Percentiles rank a stretch among this genome's conserved stretches.
Evolutionary conservation across 306 rosid species (phyloP).

Genomic region (Gleditsia sinensis): DNA sequence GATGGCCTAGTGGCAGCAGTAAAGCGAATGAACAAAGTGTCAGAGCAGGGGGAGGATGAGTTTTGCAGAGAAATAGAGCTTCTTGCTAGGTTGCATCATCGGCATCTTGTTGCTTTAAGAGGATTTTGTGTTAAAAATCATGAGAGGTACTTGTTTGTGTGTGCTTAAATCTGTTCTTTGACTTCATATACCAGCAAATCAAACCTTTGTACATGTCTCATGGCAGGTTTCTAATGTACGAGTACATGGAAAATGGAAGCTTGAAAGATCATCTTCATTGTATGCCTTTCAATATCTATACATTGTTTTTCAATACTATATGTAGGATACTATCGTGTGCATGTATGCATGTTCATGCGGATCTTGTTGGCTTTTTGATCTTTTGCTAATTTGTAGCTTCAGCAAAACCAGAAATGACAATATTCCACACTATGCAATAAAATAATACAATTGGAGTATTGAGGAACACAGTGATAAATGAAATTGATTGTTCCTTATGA

Average conservation of each 20-base stretch:
- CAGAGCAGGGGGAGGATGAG: slow-evolving; percentile 89
- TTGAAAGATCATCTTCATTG: slow-evolving; percentile 97
- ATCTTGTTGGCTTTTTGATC: too few species aligned
- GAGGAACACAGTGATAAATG: slow-evolving; percentile 7
- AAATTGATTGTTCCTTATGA: slow-evolving; percentile 20
- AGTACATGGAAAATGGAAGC: slow-evolving; percentile 98
- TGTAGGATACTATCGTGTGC: slow-evolving; percentile 18
- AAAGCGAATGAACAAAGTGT: slow-evolving; percentile 80
- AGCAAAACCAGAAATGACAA: too few species aligned
- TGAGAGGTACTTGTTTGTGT: slow-evolving; percentile 65
- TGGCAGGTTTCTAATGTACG: slow-evolving; percentile 92
- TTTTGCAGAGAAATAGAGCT: slow-evolving; percentile 91
- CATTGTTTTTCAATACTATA: slow-evolving; percentile 9
- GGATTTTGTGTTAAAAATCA: slow-evolving; percentile 80
- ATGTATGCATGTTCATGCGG: too few species aligned
- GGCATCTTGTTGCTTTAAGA: slow-evolving; percentile 89
- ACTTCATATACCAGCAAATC: slow-evolving; percentile 26
- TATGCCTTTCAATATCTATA: slow-evolving; percentile 56
- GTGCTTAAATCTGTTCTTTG: slow-evolving; percentile 35
- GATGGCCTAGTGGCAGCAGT: slow-evolving; percentile 80
- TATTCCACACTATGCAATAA: neutral
- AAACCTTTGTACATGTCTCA: slow-evolving; percentile 36
- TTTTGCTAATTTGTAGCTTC: too few species aligned
- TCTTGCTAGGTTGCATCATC: slow-evolving; percentile 93
- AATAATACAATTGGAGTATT: neutral